Evolutionary conservation across 2,329 filamentous ascomycete species (phyloP), one percentile per base, ranked within the genome.

Genomic region (Aspergillus sp.): DNA sequence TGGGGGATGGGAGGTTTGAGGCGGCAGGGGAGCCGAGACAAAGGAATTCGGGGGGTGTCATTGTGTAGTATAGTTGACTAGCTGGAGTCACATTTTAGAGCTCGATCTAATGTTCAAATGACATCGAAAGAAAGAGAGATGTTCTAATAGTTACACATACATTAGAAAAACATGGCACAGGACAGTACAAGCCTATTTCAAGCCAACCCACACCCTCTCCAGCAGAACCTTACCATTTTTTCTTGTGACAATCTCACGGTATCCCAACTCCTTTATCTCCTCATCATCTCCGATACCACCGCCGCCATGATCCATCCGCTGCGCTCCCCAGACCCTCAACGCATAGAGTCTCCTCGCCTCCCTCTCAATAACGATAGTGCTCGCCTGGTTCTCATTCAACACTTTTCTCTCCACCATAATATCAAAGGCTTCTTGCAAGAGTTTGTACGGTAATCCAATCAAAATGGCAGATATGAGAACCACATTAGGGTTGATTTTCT

Each of bases 11-110:
- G 0, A 79, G 75, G 0, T 94, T 93, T 64, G 86, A 91, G 70
- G 86, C 87, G 3, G 87, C 81, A 1, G 80, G 82, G 1, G 89
- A 94, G 66, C 85, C 85, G 20, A 79, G 88, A 52, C 87, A 90
- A 74, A 64, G 70, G 57, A 83, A 85, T 59, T 87, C 84, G 48
- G 86, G 76, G 1, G 87, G 85, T 0, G 77, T 81, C 58, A 81
- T 68, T 3, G 68, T 79, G 23, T 80, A 67, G 55, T 15, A 19
- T n/a, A 17, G 5, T 7, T 32, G 5, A 32, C 10, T 32, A 10
- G 30, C 9, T 32, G 13, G 13, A 3, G 9, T n/a, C 15, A 13
- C 10, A 13, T 33, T 33, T n/a, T 33, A 33, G n/a, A 3, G 4
- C 4, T 17, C 6, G 33, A 35, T 35, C 33, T 17, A 35, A 35